Evolutionary conservation across 1,284 basidiomycete genomes (phyloP), one percentile per base, ranked within the genome.

Genomic region (Tilletia setariae): DNA sequence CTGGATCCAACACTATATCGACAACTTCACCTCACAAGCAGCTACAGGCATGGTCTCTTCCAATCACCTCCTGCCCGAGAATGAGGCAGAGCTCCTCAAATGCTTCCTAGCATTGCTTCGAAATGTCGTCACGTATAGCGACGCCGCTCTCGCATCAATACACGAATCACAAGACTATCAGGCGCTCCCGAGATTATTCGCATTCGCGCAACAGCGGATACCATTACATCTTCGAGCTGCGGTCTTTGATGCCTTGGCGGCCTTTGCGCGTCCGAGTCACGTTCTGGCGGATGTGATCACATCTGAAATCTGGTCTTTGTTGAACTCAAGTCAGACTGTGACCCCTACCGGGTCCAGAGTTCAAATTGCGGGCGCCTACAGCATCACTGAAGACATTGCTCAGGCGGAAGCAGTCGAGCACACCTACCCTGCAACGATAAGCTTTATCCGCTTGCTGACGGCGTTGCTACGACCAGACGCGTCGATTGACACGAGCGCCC

Each of bases 171-270:
- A 88, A 1, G 88, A 90, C 3, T 84, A 84, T 76, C 77, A 79
- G 61, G 91, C 92, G 0, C 87, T 97, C 89, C 2, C 87, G 94
- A 47, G 86, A 92, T 71, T 91, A 91, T 82, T 81, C 56, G 70
- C 69, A 30, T 73, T 82, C 9, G 76, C 79, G 53, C 73, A 75
- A 21, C 79, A 76, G 62, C 76, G 74, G 0, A 72, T 30, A 86
- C 91, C 92, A 0, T 85, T 95, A n/a, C 93, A 97, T 77, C 86
- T 98, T 67, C 97, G 97, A 78, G 93, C 93, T 0, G 88, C 90
- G 0, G 85, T 96, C 0, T 90, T 97, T 69, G 88, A 92, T 44
- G 89, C 92, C 0, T 85, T 96, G 4, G 87, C 91, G 0, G 90
- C 93, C 0, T 97, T 98, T 84, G 78, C 83, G 0, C 79, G 90